A percentile compares a stretch with the other conserved stretches of the same genome.
Evolutionary conservation across 169 alveolate genomes (phyloP).

Genomic region (Blepharisma undulans): DNA sequence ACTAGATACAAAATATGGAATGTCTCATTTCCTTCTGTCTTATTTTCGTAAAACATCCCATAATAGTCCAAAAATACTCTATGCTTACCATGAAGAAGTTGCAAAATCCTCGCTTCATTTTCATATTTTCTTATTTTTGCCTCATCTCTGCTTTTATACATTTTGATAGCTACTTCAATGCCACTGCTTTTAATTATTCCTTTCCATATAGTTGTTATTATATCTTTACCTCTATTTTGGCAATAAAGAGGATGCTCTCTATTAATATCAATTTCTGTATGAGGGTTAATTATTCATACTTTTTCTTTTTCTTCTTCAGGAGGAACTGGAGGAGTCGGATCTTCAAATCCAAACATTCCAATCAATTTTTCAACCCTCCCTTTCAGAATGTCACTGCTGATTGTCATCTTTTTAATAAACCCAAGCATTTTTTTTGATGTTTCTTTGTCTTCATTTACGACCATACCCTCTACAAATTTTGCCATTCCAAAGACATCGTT

Average conservation of each 20-base stretch:
- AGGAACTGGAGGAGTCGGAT: not conserved
- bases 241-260: not conserved
- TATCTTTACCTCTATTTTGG: not conserved
- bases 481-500: not conserved
- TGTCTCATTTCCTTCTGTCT: not conserved
- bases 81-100: not conserved
- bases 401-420: not conserved
- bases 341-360: not conserved
- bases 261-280: not conserved
- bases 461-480: not conserved
- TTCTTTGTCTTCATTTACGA: not conserved
- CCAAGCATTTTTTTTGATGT: not conserved
- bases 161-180: not conserved
- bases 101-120: not conserved
- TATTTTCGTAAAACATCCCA: not conserved
- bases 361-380: not conserved
- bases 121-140: not conserved
- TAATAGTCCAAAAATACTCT: not conserved
- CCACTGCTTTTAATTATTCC: not conserved
- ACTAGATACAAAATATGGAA: not conserved
- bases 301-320: not conserved
- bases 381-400: not conserved
- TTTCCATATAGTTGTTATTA: not conserved
- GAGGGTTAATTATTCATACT: not conserved
- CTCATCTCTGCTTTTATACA: not conserved